Conservation (phyloP, 768 basidiomycete species). For the Lepiota brunneoincarnata region DNA sequence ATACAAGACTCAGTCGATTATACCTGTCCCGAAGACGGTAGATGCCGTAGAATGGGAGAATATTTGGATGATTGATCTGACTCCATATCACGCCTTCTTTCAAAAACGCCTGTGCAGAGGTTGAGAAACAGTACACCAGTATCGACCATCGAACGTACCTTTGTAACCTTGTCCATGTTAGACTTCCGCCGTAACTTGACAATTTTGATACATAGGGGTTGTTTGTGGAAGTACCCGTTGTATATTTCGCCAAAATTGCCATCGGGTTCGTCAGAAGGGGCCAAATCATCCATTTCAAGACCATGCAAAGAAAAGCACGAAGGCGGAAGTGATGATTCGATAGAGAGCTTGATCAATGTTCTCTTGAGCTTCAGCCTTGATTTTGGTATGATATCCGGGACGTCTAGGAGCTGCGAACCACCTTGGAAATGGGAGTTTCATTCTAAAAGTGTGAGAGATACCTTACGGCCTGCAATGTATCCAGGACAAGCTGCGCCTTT, state of each 20-base stretch:
- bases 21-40: constrained; percentile 21
- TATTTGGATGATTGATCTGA: constrained; percentile 22
- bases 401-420: constrained; percentile 4
- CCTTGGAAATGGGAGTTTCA: not conserved
- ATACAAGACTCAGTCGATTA: constrained; percentile 27
- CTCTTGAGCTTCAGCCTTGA: constrained; percentile 5
- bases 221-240: constrained; percentile 12
- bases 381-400: not conserved
- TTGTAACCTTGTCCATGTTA: constrained; percentile 15
- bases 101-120: constrained; percentile 20
- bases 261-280: constrained; percentile 13
- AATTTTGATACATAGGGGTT: constrained; percentile 17
- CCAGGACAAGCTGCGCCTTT: constrained; percentile 7
- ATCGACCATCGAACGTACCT: constrained; percentile 11
- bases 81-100: constrained; percentile 27
- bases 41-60: constrained; percentile 36
- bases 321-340: not conserved
- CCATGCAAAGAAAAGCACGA: constrained; percentile 2
- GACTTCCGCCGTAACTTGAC: constrained; percentile 21
- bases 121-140: not conserved
- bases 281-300: constrained; percentile 7
- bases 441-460: not conserved
- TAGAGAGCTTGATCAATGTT: constrained; percentile 2
- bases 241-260: constrained; percentile 23
- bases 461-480: constrained; percentile 11